Base-by-base conservation (phyloP, 306 rosid species). In the Cucumis sativus region DNA sequence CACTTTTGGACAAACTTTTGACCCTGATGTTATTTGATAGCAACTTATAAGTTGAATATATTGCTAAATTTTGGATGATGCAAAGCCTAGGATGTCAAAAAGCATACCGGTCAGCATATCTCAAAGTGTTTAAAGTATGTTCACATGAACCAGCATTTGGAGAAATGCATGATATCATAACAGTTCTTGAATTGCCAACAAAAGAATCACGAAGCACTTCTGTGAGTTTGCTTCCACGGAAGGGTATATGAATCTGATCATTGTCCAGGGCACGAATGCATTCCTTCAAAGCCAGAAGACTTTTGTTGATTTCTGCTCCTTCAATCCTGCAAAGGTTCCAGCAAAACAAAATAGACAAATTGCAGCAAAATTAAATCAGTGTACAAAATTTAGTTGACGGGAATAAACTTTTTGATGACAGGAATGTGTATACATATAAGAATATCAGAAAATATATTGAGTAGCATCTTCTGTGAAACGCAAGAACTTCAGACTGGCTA, bases 171-270 rank as follows among this genome's bases (percentile, higher is more conserved):
- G 99, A 95, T 80, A 95, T 90, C 99, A 92, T 95, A 70, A 95
- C 99, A 66, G 97, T 95, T 83, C 90, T 92, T 10, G 99, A 95
- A 83, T 95, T 95, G 70, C 99, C 99, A 76, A 95, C 97, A 52
- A 92, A 95, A 68, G 99, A 95, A 85, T 95, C 99, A 60, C 99
- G 99, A 10, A 95, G 99, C 55, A 95, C 99, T 91, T 95, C 97
- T 37, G 99, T 95, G 67, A 95, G 99, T 85, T 95, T 95, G 85
- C 99, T 95, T 86, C 99, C 99, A 41, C 99, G 96, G 70, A 95
- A 95, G 65, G 97, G 97, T 80, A 92, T 92, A 74, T 95, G 99
- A 85, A 95, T 89, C 88, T 95, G 99, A 56, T 95, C 99, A 79
- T 90, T 95, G 89, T 95, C 99, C 89, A 95, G 84, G 76, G 97